Percentiles rank a stretch among this genome's conserved stretches.
These are phyloP conservation scores for Exophiala spinifera DNA, from an alignment of 2,329 filamentous ascomycete genomes.

Conservation along the genomic window DNA sequence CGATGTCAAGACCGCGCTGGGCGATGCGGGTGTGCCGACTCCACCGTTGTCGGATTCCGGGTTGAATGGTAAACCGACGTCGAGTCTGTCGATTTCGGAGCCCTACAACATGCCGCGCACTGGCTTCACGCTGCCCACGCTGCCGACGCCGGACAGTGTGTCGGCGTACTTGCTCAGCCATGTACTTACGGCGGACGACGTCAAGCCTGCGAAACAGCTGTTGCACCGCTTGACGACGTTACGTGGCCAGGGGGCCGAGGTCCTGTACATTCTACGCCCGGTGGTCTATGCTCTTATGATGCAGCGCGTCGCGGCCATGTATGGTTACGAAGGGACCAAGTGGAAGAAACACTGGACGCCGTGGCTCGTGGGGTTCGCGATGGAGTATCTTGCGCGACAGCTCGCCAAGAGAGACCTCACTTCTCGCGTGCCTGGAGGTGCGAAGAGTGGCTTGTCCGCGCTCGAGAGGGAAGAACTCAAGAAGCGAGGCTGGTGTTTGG, in stretches of 20 bases:
- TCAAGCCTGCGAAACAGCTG: constrained; percentile 84
- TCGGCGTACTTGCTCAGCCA: constrained; percentile 83
- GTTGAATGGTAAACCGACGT: constrained; percentile 23
- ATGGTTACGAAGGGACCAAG: constrained; percentile 52
- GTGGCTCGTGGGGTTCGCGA: constrained; percentile 79
- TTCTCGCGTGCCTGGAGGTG: constrained; percentile 63
- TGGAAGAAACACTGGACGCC: constrained; percentile 83
- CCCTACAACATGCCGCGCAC: constrained; percentile 95
- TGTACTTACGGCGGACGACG: constrained; percentile 91
- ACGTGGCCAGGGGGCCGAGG: constrained; percentile 78
- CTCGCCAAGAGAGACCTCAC: constrained; percentile 66
- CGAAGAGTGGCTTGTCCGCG: constrained; percentile 69
- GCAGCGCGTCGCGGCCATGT: constrained; percentile 46
- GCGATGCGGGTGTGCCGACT: constrained; percentile 26
- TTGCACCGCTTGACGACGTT: constrained; percentile 69
- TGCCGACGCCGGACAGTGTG: constrained; percentile 79
- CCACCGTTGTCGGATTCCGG: constrained; percentile 28
- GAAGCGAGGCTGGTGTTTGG: constrained; percentile 83
- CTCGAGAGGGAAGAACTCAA: constrained; percentile 87
- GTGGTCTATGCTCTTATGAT: constrained; percentile 82
- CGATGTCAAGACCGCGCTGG: constrained; percentile 23
- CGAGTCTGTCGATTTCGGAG: constrained; percentile 44
- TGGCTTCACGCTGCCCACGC: constrained; percentile 74
- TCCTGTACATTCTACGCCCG: constrained; percentile 87
- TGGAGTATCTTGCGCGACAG: constrained; percentile 88